These are phyloP conservation scores for Boletus huronensis DNA, from an alignment of 768 basidiomycete species.

Conservation along the genomic window DNA sequence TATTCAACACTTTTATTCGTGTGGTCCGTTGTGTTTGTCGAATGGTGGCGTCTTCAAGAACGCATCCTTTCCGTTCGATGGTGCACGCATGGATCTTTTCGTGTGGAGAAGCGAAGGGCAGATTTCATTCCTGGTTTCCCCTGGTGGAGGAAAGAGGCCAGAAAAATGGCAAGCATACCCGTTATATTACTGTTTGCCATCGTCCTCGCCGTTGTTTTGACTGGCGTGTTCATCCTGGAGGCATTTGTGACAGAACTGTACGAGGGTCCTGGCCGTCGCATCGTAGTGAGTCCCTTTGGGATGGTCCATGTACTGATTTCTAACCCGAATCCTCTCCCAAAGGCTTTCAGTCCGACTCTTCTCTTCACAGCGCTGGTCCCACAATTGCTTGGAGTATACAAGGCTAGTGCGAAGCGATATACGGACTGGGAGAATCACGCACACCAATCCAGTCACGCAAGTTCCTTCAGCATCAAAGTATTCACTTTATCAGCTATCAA, in stretches of 20 bases:
- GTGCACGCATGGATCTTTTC: slow-evolving; percentile 73
- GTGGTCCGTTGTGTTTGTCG: slow-evolving; percentile 85
- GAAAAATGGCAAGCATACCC: slow-evolving; percentile 66
- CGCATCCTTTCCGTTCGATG: slow-evolving; percentile 79
- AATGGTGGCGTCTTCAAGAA: slow-evolving; percentile 89
- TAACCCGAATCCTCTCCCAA: background rate
- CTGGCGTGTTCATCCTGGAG: slow-evolving; percentile 81
- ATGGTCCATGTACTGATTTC: background rate
- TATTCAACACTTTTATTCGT: slow-evolving; percentile 76
- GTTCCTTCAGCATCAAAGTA: slow-evolving; percentile 84
- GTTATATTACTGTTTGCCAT: slow-evolving; percentile 71
- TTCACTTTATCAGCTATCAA: slow-evolving; percentile 88
- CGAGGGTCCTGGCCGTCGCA: slow-evolving; percentile 76
- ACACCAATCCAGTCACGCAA: slow-evolving; percentile 70
- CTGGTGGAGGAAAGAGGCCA: slow-evolving; percentile 74
- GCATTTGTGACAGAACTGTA: slow-evolving; percentile 89
- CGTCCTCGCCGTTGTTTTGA: slow-evolving; percentile 66
- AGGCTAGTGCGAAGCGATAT: slow-evolving; percentile 59
- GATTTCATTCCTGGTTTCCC: slow-evolving; percentile 51
- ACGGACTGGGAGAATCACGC: slow-evolving; percentile 92
- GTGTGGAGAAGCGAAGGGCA: slow-evolving; percentile 69
- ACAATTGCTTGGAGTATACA: slow-evolving; percentile 70
- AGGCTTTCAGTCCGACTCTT: slow-evolving; percentile 82
- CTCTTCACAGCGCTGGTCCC: slow-evolving; percentile 82
- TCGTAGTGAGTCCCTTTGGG: slow-evolving; percentile 55